Evolutionary conservation across 805 yeast species (phyloP), one percentile per base, ranked within the genome.

Genomic region (Pichia occidentalis): DNA sequence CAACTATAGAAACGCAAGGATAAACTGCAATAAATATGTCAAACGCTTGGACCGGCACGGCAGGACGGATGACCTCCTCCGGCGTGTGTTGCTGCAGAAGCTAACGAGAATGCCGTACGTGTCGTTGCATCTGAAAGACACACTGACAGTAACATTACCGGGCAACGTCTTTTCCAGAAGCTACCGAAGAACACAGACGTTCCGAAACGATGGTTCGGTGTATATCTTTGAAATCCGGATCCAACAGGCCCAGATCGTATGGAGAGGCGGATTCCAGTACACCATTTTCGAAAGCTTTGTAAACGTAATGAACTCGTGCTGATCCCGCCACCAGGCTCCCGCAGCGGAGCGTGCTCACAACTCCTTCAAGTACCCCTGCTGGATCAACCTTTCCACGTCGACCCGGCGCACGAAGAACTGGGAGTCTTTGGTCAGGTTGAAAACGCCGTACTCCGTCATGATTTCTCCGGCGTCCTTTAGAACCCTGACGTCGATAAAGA

Each of bases 401-500:
- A 92, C 80, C 49, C 85, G 90, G 42, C 98, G 69, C 14, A 90
- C 97, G 54, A 84, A 90, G 54, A 90, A 88, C 54, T 92, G 97
- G 3, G 95, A 84, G 57, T 90, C 90, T 53, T 88, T 90, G 3
- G 94, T 85, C 47, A 92, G 64, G 51, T 88, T 88, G 63, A 92
- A 87, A 4, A 86, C 95, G 17, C 97, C 98, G 51, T 90, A 90
- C 57, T 90, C 98, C 0, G 98, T 92, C 54, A 88, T 96, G 24
- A 90, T 86, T 55, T 92, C 97, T 2, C 98, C 98, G 0, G 95
- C 97, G 52, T 90, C 95, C 56, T 83, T 83, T 36, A 90, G 61
- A 7, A 90, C 97, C 41, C 98, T 66, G 4, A 92, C 97, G 53
- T 90, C 98, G 8, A 90, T 84, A 50, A 90, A 92, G 21, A 92